Evolutionary conservation across 805 yeast species (phyloP).

Genomic region (Saccharomyces jurei): DNA sequence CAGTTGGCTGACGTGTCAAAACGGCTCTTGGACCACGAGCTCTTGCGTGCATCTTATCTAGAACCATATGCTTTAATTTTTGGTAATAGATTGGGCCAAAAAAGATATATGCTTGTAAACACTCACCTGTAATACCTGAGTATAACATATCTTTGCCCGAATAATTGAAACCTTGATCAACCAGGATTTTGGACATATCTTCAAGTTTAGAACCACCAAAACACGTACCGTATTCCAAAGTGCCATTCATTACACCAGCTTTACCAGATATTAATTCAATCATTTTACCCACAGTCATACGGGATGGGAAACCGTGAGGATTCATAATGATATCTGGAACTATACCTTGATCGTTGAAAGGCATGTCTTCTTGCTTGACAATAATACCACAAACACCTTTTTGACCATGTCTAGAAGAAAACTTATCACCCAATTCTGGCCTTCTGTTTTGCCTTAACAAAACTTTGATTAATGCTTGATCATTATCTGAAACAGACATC

Average conservation of each 20-base stretch:
- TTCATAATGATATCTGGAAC: constrained; percentile 96
- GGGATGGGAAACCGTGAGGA: constrained; percentile 99
- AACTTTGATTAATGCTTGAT: constrained; percentile 89
- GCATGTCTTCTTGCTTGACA: constrained; percentile 94
- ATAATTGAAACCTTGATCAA: constrained; percentile 86
- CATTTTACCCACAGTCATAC: constrained; percentile 99
- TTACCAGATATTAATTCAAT: constrained; percentile 92
- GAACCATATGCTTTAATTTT: constrained; percentile 96
- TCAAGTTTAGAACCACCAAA: constrained; percentile 96
- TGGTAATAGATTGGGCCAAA: constrained; percentile 98
- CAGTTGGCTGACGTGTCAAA: constrained; percentile 95
- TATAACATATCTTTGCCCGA: constrained; percentile 97
- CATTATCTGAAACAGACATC: constrained; percentile 94
- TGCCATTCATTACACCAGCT: constrained; percentile 91
- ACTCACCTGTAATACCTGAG: constrained; percentile 95
- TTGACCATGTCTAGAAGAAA: constrained; percentile 96
- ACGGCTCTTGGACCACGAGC: constrained; percentile 99
- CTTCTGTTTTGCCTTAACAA: constrained; percentile 89
- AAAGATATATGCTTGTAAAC: constrained; percentile 93
- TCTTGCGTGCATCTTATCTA: constrained; percentile 99
- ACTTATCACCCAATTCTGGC: constrained; percentile 96
- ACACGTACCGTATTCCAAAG: constrained; percentile 93
- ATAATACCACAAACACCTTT: constrained; percentile 99
- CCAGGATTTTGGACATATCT: constrained; percentile 86
- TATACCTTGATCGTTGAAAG: constrained; percentile 87